Base-by-base conservation (phyloP, 345 rosid species). In the Microcos paniculata region DNA sequence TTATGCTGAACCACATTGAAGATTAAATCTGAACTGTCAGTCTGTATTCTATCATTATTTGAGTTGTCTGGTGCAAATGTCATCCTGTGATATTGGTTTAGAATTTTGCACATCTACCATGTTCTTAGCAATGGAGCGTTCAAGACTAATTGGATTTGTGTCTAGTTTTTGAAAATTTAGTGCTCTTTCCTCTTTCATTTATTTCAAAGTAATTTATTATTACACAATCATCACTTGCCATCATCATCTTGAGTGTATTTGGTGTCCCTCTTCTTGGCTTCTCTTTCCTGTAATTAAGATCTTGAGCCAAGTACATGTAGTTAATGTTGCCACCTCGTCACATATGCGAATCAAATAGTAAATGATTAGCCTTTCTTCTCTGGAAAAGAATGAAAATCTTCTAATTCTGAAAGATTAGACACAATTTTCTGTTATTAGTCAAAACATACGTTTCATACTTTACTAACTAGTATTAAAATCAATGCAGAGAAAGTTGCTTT, bases 401-500 rank as follows among this genome's bases (percentile, higher is more conserved):
- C 6, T 30, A 15, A 0, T 24, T 26, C 14, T 15, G 9, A 10
- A 23, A 51, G 56, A 19, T 51, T 51, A 18, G 18, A 19, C 56
- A 51, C 23, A 51, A 7, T 19, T 21, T 1, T n/a, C 2, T 10
- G 31, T 24, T 57, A 2, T 10, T 3, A 26, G 42, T 23, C 6
- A 57, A n/a, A 16, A 24, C 40, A 21, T 49, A 4, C 0, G 11
- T 57, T 55, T 76, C 5, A 31, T 31, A 45, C 40, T 70, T 46
- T 72, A 26, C 23, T 59, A 21, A 61, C 40, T 55, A n/a, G 15
- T 21, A 23, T 11, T 59, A 21, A 51, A 21, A 61, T 73, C 46
- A 56, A 62, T 78, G 59, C 89, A 88, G 88, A 87, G 83, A 77
- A 80, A 46, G 79, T 40, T 87, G 79, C 84, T 86, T 30, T 76